These are phyloP conservation scores for Priceomyces melissophilus DNA, from an alignment of 805 yeast species.

Conservation along the genomic window DNA sequence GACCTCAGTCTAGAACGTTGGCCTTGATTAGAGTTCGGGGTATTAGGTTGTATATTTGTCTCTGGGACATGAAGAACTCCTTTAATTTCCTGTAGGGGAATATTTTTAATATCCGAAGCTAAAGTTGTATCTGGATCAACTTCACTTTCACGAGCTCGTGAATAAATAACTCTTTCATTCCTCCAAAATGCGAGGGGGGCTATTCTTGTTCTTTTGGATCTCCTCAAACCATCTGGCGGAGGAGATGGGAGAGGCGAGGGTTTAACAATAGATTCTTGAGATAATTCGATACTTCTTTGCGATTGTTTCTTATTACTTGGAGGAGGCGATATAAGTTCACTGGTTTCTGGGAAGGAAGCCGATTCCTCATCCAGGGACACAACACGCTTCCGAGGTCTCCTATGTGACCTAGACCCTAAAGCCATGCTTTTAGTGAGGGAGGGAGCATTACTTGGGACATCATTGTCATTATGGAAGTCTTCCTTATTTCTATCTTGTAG, in stretches of 20 bases:
- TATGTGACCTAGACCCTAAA: conserved; percentile 15
- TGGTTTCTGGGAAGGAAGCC: conserved; percentile 6
- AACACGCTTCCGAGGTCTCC: conserved; percentile 3
- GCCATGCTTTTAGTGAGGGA: conserved; percentile 33
- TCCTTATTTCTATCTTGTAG: conserved; percentile 1
- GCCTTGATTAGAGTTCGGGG: conserved; percentile 3
- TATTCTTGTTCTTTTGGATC: conserved; percentile 63
- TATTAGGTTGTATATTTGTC: conserved; percentile 2
- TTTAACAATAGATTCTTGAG: conserved; percentile 11
- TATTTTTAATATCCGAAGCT: conserved; percentile 27
- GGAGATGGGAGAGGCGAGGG: conserved; percentile 41
- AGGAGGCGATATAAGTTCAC: conserved; percentile 7
- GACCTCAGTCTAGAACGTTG: conserved; percentile 18
- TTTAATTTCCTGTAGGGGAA: conserved; percentile 54
- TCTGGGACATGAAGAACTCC: conserved; percentile 55
- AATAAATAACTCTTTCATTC: conserved; percentile 69
- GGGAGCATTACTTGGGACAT: conserved; percentile 10
- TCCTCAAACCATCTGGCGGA: conserved; percentile 49
- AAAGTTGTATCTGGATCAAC: conserved; percentile 43
- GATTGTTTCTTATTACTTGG: conserved; percentile 6
- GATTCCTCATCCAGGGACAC: conserved; percentile 10
- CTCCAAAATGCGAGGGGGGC: conserved; percentile 83
- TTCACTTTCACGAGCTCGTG: conserved; percentile 27
- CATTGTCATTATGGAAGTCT: background rate
- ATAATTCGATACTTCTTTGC: background rate